Evolutionary conservation across 2,329 filamentous ascomycete species (phyloP), one percentile per base, ranked within the genome.

Genomic region (Arthroderma sp.): DNA sequence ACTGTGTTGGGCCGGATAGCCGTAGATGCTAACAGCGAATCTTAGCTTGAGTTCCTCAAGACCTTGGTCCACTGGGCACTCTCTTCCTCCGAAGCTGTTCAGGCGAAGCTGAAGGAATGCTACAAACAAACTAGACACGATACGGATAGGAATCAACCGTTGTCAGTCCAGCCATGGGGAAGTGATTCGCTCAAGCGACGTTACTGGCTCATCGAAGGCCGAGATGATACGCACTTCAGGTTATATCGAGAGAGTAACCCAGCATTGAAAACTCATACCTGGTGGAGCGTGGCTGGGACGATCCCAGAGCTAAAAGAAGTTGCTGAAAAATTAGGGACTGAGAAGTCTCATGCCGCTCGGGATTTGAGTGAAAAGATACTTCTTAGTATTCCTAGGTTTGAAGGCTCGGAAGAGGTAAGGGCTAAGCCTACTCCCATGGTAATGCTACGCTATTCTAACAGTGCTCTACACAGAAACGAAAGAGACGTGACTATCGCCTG

Each of bases 161-260:
- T 93, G 32, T 88, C 86, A 1, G 84, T 94, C 38, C 87, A 94
- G 59, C 80, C 86, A 4, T 95, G 88, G 88, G 88, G 88, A 6
- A 75, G 78, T 8, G 88, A 94, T 61, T 86, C 84, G 51, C 81
- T 94, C 55, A 94, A 91, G 69, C 80, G 91, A 45, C 80, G 87
- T 48, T 98, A 96, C 65, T 98, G 83, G 69, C 71, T 98, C 40
- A 77, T 98, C 50, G 91, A 98, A 65, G 91, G 91, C 8, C 77
- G 86, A 53, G 89, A 96, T 55, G 88, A 98, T 63, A 96, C 89
- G 3, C 77, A 83, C 50, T 98, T 98, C 64, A 78, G 91, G 50
- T 77, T 98, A 38, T 98, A 98, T 63, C 77, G 91, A 43, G 91
- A 98, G 65, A 89, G 85, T 65, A 93, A 94, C 57, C 83, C 56